Evolutionary conservation across 1,284 basidiomycete genomes (phyloP).

Genomic region (Thelephora terrestris): DNA sequence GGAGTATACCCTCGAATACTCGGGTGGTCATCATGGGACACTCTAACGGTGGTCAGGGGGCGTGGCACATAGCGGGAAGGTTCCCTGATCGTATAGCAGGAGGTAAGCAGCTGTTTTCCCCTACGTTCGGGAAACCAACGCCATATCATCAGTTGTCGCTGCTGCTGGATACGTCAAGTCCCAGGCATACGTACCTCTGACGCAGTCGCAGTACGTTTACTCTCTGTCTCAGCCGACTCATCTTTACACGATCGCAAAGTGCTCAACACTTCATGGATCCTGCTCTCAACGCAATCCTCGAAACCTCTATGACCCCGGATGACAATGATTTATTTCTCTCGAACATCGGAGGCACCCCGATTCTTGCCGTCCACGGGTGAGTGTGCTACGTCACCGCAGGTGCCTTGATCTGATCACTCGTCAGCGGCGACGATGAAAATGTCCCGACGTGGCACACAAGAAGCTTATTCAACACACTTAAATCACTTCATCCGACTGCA

Average conservation of each 20-base stretch:
- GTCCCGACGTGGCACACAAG: constrained; percentile 77
- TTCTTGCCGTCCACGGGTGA: constrained; percentile 73
- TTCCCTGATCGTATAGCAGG: constrained; percentile 71
- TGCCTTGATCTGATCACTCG: neutral
- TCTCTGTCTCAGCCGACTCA: neutral
- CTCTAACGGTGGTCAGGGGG: constrained; percentile 89
- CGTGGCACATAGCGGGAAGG: constrained; percentile 69
- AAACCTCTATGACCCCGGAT: constrained; percentile 65
- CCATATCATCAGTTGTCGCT: constrained; percentile 40
- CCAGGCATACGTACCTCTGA: constrained; percentile 72
- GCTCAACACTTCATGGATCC: constrained; percentile 77
- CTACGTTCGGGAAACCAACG: neutral
- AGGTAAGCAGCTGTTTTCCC: constrained; percentile 25
- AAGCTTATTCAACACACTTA: constrained; percentile 46
- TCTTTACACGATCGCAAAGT: constrained; percentile 20
- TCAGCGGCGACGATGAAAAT: constrained; percentile 65
- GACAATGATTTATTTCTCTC: constrained; percentile 81
- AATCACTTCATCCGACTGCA: constrained; percentile 41
- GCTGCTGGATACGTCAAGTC: constrained; percentile 78
- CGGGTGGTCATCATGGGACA: constrained; percentile 69
- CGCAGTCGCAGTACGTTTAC: constrained; percentile 40
- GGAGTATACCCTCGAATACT: constrained; percentile 28
- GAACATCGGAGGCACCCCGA: constrained; percentile 60
- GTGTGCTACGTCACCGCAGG: constrained; percentile 13
- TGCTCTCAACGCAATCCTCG: constrained; percentile 55